Conservation (phyloP, 805 yeast genomes). For the Starmerella vitae region DNA sequence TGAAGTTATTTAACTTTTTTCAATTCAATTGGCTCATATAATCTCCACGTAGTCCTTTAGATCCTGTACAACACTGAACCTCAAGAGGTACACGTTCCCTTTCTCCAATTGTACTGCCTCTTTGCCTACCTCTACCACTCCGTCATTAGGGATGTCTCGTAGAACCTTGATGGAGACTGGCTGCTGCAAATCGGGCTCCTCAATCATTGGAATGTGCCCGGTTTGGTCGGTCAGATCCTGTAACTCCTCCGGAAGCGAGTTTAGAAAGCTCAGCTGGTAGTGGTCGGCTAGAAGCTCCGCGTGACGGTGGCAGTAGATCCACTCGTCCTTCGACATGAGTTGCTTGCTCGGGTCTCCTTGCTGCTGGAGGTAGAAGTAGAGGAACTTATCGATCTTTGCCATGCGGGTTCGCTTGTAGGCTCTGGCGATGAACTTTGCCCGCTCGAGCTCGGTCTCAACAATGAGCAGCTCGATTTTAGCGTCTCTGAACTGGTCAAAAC, state of each 20-base stretch:
- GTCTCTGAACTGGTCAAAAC: slow-evolving; percentile 26
- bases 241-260: slow-evolving; percentile 50
- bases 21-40: slow-evolving; percentile 2
- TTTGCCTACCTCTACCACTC: slow-evolving; percentile 32
- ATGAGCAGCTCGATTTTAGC: slow-evolving; percentile 69
- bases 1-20: no score
- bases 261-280: slow-evolving; percentile 54
- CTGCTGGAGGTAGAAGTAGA: slow-evolving; percentile 36
- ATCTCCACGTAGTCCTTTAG: slow-evolving; percentile 16
- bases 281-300: slow-evolving; percentile 48
- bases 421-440: slow-evolving; percentile 70
- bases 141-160: slow-evolving; percentile 26
- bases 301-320: slow-evolving; percentile 33
- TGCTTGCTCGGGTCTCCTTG: slow-evolving; percentile 10
- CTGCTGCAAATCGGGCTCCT: slow-evolving; percentile 56
- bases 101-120: slow-evolving; percentile 41
- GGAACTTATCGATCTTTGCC: slow-evolving; percentile 52
- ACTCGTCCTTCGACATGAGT: slow-evolving; percentile 15
- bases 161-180: slow-evolving; percentile 62
- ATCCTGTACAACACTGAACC: slow-evolving; percentile 40
- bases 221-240: slow-evolving; percentile 65
- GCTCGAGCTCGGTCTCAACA: slow-evolving; percentile 81
- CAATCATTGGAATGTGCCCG: slow-evolving; percentile 51
- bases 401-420: slow-evolving; percentile 68
- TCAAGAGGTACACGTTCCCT: slow-evolving; percentile 63